Evolutionary conservation across 805 yeast species (phyloP), one percentile per base, ranked within the genome.

Genomic region (Monosporozyma unispora): DNA sequence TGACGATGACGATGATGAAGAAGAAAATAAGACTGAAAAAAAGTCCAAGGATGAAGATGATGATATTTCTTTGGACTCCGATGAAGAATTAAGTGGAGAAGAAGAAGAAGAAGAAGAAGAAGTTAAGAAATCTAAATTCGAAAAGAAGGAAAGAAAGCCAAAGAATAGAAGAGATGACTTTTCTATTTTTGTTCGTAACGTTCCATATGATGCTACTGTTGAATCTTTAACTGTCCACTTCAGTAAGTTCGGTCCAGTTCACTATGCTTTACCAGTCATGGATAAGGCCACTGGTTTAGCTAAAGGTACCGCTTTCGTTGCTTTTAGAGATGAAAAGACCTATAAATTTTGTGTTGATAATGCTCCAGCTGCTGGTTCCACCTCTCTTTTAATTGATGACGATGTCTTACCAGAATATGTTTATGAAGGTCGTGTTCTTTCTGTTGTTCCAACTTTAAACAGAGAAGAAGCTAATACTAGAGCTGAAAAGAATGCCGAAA

Each of bases 251-350:
- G 99, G 99, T 11, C 77, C 85, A 6, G 88, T 93, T 21, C 83
- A 84, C 58, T 93, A 89, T 64, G 99, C 99, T 0, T 74, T 93
- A 43, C 96, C 98, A 0, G 99, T 93, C 12, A 74, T 84, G 54
- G 99, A 93, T 61, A 85, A 74, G 61, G 84, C 74, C 49, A 82
- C 96, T 2, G 95, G 95, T 5, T 71, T 87, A 52, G 91, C 98
- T 11, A 86, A 77, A 64, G 99, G 99, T 54, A 84, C 96, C 0
- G 99, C 96, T 0, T 93, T 93, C 64, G 96, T 93, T 41, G 95
- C 96, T 0, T 93, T 93, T 63, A 67, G 65, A 46, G 70, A 75
- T 21, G 79, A 78, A 48, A 80, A 75, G 4, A 78, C 84, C 3
- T 86, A 80, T 58, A 74, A 75, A 29, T 75, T 77, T 48, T 90